Evolutionary conservation across 2,329 filamentous ascomycete species (phyloP).

Genomic region (Byssothecium circinans): DNA sequence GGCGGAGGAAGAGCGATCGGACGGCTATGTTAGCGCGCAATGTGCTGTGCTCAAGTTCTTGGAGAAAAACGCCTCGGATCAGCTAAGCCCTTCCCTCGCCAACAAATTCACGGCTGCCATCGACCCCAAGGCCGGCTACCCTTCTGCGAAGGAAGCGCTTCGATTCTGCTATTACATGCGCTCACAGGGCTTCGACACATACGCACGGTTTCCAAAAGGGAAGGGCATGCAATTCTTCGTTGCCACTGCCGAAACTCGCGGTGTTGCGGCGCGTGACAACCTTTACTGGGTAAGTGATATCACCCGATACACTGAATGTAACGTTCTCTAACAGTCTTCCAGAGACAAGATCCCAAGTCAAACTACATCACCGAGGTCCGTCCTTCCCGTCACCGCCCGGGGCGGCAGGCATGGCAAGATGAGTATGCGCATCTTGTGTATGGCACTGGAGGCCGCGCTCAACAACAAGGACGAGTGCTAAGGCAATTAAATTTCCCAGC

Average conservation of each 20-base stretch:
- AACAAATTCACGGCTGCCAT: conserved; percentile 17
- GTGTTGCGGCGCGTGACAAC: background rate
- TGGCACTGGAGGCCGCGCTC: too few species aligned
- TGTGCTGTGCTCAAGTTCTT: conserved; percentile 14
- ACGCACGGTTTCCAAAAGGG: conserved; percentile 11
- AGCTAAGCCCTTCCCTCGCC: conserved; percentile 14
- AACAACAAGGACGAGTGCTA: too few species aligned
- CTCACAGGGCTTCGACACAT: conserved; percentile 24
- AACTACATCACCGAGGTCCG: too few species aligned
- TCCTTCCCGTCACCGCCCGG: too few species aligned
- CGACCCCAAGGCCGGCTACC: conserved; percentile 3
- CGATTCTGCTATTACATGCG: conserved; percentile 39
- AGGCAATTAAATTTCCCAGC: too few species aligned
- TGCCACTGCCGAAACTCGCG: background rate
- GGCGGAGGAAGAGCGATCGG: conserved; percentile 11
- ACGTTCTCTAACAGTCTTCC: background rate
- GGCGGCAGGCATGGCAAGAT: too few species aligned
- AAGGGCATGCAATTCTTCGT: conserved; percentile 16
- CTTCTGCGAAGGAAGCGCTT: conserved; percentile 21
- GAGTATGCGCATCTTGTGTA: too few species aligned
- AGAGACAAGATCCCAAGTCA: background rate
- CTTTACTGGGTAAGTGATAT: background rate
- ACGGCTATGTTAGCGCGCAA: conserved; percentile 22
- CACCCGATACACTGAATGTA: background rate
- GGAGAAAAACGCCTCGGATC: conserved; percentile 12